These are phyloP conservation scores for Beauveria sp. DNA, from an alignment of 2,329 filamentous ascomycete genomes.

Conservation along the genomic window DNA sequence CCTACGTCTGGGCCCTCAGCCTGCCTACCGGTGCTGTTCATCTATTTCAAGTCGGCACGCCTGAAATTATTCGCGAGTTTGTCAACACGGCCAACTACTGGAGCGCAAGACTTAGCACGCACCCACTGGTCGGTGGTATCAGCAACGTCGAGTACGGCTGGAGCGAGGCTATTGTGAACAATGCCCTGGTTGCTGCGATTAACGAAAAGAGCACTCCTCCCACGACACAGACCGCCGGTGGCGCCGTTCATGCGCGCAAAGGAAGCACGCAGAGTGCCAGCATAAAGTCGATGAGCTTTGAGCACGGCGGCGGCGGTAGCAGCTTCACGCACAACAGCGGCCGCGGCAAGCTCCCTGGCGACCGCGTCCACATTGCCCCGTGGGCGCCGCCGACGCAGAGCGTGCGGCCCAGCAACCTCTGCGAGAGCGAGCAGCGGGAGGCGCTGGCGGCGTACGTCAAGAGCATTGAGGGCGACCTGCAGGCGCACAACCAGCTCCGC, in stretches of 20 bases:
- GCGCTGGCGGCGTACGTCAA: conserved; percentile 72
- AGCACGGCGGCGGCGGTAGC: conserved; percentile 40
- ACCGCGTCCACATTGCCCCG: conserved; percentile 74
- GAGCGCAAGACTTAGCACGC: conserved; percentile 89
- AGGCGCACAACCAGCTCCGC: conserved; percentile 80
- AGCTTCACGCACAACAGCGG: conserved; percentile 44
- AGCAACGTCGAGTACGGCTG: conserved; percentile 98
- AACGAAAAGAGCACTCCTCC: conserved; percentile 32
- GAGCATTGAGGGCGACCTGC: conserved; percentile 77
- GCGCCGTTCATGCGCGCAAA: conserved; percentile 31
- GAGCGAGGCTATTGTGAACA: conserved; percentile 75
- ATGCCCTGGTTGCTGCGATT: conserved; percentile 44
- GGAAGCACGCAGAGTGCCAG: conserved; percentile 44
- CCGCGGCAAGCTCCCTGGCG: conserved; percentile 64
- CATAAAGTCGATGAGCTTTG: conserved; percentile 51
- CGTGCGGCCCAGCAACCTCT: conserved; percentile 72
- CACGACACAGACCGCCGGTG: conserved; percentile 16
- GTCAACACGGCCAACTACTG: conserved; percentile 95
- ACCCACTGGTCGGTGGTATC: conserved; percentile 84
- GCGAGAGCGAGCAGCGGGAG: conserved; percentile 74
- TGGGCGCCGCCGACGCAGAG: conserved; percentile 88
- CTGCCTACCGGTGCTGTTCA: conserved; percentile 90
- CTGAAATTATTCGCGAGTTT: conserved; percentile 91
- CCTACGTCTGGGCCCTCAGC: conserved; percentile 90
- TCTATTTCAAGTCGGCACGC: conserved; percentile 94